Percentiles rank a stretch among this genome's conserved stretches.
These are phyloP conservation scores for Spizellomyces sp. DNA, from an alignment of 192 early-diverging fungal genomes.

Conservation along the genomic window DNA sequence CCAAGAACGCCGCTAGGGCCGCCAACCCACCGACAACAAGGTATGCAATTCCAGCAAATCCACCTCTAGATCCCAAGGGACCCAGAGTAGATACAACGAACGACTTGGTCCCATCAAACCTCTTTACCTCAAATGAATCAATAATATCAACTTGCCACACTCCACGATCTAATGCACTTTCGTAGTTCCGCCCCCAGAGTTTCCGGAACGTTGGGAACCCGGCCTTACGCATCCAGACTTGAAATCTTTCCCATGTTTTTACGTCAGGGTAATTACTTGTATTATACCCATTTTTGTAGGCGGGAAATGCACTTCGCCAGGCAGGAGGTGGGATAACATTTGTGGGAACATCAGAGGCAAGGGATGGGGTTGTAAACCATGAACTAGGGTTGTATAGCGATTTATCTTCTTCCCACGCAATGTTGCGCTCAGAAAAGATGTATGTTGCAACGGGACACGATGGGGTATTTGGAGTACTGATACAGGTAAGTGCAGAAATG, in stretches of 20 bases:
- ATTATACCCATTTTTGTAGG: slow-evolving; percentile 52
- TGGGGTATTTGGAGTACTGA: not conserved
- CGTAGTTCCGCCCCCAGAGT: slow-evolving; percentile 69
- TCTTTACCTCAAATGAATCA: slow-evolving; percentile 72
- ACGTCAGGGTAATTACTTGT: slow-evolving; percentile 63
- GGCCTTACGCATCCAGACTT: slow-evolving; percentile 99
- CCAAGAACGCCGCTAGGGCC: not conserved
- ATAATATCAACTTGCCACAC: slow-evolving; percentile 14
- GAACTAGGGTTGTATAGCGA: slow-evolving; percentile 33
- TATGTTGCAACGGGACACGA: slow-evolving; percentile 1
- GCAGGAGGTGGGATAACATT: slow-evolving; percentile 80
- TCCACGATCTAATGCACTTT: slow-evolving; percentile 6
- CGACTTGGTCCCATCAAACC: slow-evolving; percentile 93
- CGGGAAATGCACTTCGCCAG: slow-evolving; percentile 72
- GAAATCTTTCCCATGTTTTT: slow-evolving; percentile 78
- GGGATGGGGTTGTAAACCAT: slow-evolving; percentile 35
- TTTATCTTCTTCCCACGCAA: slow-evolving; percentile 87
- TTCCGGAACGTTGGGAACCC: slow-evolving; percentile 97
- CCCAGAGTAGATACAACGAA: slow-evolving; percentile 92
- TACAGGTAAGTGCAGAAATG: slow-evolving; percentile 51
- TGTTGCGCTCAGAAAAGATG: slow-evolving; percentile 67
- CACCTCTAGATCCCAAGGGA: slow-evolving; percentile 91
- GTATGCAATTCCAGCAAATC: slow-evolving; percentile 93
- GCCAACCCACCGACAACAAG: slow-evolving; percentile 75
- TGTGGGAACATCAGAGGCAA: slow-evolving; percentile 43